Conservation (phyloP, 2,329 filamentous ascomycete genomes). For the Fusarium globosum region DNA sequence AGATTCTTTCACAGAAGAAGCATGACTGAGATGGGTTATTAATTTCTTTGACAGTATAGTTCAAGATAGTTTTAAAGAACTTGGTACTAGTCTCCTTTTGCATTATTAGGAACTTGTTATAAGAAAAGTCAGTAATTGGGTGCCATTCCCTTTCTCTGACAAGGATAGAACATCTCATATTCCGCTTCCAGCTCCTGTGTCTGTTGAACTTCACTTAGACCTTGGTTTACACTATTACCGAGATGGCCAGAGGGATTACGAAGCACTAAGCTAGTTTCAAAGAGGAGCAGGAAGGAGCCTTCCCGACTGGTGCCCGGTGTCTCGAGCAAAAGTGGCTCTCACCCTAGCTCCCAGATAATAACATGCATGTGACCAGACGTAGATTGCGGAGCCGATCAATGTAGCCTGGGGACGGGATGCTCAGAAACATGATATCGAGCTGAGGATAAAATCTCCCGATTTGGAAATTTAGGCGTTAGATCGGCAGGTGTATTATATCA, state of each 20-base stretch:
- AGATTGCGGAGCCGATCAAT: background rate
- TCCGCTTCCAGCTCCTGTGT: background rate
- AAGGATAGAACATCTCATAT: background rate
- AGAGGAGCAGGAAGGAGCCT: background rate
- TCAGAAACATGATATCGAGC: rapidly evolving
- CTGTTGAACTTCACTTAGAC: rapidly evolving
- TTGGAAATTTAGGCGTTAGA: background rate
- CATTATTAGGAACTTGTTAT: background rate
- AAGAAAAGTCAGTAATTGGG: rapidly evolving
- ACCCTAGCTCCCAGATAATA: background rate
- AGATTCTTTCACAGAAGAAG: background rate
- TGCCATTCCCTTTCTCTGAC: background rate
- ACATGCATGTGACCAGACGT: background rate
- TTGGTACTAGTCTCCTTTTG: background rate
- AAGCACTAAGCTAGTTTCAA: background rate
- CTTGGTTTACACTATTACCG: background rate
- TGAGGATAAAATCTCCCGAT: background rate
- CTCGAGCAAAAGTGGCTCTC: background rate
- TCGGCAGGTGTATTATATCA: background rate
- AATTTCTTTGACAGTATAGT: too few species aligned
- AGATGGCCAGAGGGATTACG: background rate
- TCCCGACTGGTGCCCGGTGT: background rate
- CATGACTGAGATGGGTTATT: background rate
- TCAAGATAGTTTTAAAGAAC: background rate
- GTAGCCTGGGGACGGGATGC: background rate